These are phyloP conservation scores for Gyromitra esculenta DNA, from an alignment of 2,329 filamentous ascomycete genomes.

Conservation along the genomic window DNA sequence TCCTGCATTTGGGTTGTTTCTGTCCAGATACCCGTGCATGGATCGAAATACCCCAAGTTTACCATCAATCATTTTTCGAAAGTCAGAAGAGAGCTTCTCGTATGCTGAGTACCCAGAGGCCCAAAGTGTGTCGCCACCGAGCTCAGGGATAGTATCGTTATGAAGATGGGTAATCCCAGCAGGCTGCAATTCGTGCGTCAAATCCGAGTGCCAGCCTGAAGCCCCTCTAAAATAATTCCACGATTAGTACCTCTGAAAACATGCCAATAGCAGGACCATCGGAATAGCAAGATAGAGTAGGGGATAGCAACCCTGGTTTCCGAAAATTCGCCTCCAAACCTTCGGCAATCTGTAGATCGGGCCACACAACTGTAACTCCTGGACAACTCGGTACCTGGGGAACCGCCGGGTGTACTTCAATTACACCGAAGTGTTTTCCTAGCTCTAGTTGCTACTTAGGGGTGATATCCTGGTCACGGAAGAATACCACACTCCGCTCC, in stretches of 20 bases:
- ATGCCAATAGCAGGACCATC: background rate
- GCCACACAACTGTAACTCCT: slow-evolving; percentile 4
- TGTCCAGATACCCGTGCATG: background rate
- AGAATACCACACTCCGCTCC: slow-evolving; percentile 2
- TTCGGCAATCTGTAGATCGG: slow-evolving; percentile 2
- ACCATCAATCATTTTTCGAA: slow-evolving; percentile 73
- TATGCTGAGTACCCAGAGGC: slow-evolving; percentile 76
- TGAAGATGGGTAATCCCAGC: slow-evolving; percentile 16
- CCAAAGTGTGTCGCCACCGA: slow-evolving; percentile 77
- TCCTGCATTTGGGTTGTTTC: background rate
- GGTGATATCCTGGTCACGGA: slow-evolving; percentile 9
- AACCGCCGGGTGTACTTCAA: background rate
- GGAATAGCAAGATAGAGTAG: background rate
- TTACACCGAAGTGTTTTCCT: background rate
- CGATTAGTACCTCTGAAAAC: background rate
- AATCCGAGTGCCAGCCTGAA: background rate
- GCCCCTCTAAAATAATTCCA: background rate
- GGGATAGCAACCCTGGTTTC: background rate
- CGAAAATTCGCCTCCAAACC: background rate
- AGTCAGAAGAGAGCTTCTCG: slow-evolving; percentile 75
- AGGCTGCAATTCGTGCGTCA: slow-evolving; percentile 2
- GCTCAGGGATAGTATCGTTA: background rate
- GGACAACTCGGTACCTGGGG: slow-evolving; percentile 4
- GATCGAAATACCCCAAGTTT: background rate
- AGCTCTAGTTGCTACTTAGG: background rate